phyloP scores from a whole-genome alignment of 257 asterid species.

The Nicotiana noctiflora region DNA sequence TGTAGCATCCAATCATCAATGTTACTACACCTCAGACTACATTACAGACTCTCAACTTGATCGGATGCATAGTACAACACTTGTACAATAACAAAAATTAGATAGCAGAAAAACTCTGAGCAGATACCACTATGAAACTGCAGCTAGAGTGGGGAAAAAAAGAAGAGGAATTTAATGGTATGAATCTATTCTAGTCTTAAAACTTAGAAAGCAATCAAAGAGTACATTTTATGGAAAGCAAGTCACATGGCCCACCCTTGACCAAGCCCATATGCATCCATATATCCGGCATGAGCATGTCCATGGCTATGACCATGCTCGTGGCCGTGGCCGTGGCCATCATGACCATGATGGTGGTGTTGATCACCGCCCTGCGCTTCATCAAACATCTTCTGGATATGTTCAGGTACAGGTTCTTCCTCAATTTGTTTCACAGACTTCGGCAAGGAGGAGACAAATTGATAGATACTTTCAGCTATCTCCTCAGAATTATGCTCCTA shows the following conservation, averaged over 20 bases:
- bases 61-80: neutral
- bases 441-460: slow-evolving; percentile 64
- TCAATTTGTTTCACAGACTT: slow-evolving; percentile 31
- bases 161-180: neutral
- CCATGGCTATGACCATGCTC: slow-evolving; percentile 24
- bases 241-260: slow-evolving; percentile 47
- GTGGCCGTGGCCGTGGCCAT: slow-evolving; percentile 17
- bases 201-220: neutral
- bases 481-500: slow-evolving; percentile 65
- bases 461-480: slow-evolving; percentile 53
- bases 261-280: slow-evolving; percentile 61
- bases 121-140: neutral
- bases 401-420: slow-evolving; percentile 47
- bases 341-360: slow-evolving; percentile 24
- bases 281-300: slow-evolving; percentile 50
- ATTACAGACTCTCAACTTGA: neutral
- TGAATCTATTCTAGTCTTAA: neutral
- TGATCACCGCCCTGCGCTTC: slow-evolving; percentile 32
- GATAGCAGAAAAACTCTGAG: neutral
- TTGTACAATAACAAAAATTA: neutral
- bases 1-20: neutral
- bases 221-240: neutral
- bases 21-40: neutral
- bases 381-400: slow-evolving; percentile 27
- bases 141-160: neutral